Evolutionary conservation across 768 basidiomycete genomes (phyloP), one percentile per base, ranked within the genome.

Genomic region (Tylopilus plumbeoviolaceoides): DNA sequence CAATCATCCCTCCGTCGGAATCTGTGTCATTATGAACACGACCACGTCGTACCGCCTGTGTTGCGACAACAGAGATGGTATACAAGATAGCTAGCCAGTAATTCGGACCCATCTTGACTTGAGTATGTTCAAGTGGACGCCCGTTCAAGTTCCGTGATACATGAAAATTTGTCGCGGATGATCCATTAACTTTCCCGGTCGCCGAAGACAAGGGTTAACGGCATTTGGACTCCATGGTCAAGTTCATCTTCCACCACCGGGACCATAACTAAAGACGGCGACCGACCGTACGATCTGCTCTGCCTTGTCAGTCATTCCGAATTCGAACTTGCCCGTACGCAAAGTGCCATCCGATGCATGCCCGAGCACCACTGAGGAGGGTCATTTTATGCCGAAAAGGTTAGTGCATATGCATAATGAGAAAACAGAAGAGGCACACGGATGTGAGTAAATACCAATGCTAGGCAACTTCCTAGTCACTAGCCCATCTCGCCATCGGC

Each of bases 281-380:
- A 66, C 31, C 41, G 69, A 66, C 31, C 69, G 61, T 7, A 69
- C 2, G 4, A 51, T 30, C 11, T 36, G 27, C n/a, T 65, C 55
- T 4, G 63, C 30, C 23, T 61, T 62, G 18, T 69, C 62, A 4
- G 72, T 69, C 44, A 63, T 55, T 20, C 57, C 57, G 57, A 84
- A 80, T 57, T 82, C 80, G 60, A 84, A 81, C 56, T 78, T 72
- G 40, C 72, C 36, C 59, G 35, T 28, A 67, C 67, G 62, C 67
- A 44, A 68, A 59, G 10, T 59, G 67, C 62, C 66, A 67, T 18
- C 64, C 67, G 15, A 69, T 41, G 47, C 61, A 67, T 3, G 56
- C 38, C 10, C 52, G 53, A 7, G 28, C 28, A 14, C 63, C 61
- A 28, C 63, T 44, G 2, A 46, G 5, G 42, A 63, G 65, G 7